Base-by-base conservation (phyloP, 2,329 filamentous ascomycete genomes). In the Neofusicoccum kwambonambiense region DNA sequence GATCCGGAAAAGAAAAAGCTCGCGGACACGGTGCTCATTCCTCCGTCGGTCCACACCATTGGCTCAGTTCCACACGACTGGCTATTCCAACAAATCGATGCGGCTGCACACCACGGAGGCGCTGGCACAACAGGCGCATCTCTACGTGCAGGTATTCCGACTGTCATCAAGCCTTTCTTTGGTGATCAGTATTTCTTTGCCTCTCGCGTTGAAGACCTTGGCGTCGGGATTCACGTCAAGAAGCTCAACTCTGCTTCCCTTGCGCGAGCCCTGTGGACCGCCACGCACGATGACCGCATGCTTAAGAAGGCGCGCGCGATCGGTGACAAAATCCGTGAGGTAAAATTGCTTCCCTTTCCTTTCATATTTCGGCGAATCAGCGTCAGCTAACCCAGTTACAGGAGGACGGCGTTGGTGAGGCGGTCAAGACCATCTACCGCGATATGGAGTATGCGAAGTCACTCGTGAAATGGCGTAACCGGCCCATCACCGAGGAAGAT, bases 141-240 rank as follows among this genome's bases (percentile, higher is more conserved):
- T 76, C 82, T 99, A 56, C 86, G 95, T 61, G 93, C 93, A 0
- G 95, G 95, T 2, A 87, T 97, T 4, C 95, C 95, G 0, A 98
- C 95, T 0, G 93, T 99, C 68, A 90, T 98, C 74, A 91, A 94
- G 67, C 95, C 95, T 0, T 99, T 98, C 81, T 99, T 99, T 74
- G 95, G 95, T 4, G 95, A 99, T 72, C 95, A 99, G 75, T 97
- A 90, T 83, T 99, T 99, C 82, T 98, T 96, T 71, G 95, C 93
- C 6, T 87, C 84, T 35, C 86, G 95, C 3, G 90, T 98, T 1
- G 93, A 98, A 76, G 94, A 98, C 72, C 83, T 99, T 5, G 94
- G 95, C 0, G 95, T 98, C 2, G 95, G 95, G 0, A 89, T 97
- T 19, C 92, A 89, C 73, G 83, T 99, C 71, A 93, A 90, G 81